phyloP scores from a whole-genome alignment of 2,329 filamentous ascomycete genomes.

The Ilyonectria destructans region DNA sequence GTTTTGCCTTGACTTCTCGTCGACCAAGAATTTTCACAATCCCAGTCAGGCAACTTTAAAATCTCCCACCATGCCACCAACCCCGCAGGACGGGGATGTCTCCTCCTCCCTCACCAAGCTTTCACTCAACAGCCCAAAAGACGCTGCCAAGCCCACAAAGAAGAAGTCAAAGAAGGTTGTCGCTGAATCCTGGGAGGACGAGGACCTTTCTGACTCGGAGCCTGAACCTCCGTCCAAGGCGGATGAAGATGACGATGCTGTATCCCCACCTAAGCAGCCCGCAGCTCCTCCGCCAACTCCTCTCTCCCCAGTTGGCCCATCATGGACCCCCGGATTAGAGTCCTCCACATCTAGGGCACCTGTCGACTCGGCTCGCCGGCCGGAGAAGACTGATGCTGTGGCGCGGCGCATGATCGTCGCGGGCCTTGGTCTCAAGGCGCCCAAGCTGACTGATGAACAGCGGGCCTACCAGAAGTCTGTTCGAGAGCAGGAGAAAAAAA shows the following conservation, averaged over 20 bases:
- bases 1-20: too few species aligned
- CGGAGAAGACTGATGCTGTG: slow-evolving; percentile 95
- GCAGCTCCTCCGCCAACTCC: slow-evolving; percentile 79
- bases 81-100: slow-evolving; percentile 46
- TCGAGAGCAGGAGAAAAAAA: slow-evolving; percentile 87
- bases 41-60: neutral
- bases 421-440: slow-evolving; percentile 85
- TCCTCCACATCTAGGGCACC: slow-evolving; percentile 22
- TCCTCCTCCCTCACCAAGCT: slow-evolving; percentile 53
- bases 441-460: slow-evolving; percentile 90
- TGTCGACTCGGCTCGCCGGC: slow-evolving; percentile 62
- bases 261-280: slow-evolving; percentile 54
- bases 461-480: slow-evolving; percentile 87
- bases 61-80: slow-evolving; percentile 41
- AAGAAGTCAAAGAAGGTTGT: slow-evolving; percentile 52
- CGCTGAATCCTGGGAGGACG: slow-evolving; percentile 71
- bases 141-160: slow-evolving; percentile 44
- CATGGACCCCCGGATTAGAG: slow-evolving; percentile 41
- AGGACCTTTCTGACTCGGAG: slow-evolving; percentile 67
- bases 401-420: slow-evolving; percentile 92
- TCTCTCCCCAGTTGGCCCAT: slow-evolving; percentile 64
- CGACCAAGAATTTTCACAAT: neutral
- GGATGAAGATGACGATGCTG: slow-evolving; percentile 58
- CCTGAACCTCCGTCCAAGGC: slow-evolving; percentile 52
- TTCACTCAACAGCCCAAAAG: slow-evolving; percentile 47